phyloP scores from a whole-genome alignment of 2,329 filamentous ascomycete species.

The Claviceps pazoutovae region DNA sequence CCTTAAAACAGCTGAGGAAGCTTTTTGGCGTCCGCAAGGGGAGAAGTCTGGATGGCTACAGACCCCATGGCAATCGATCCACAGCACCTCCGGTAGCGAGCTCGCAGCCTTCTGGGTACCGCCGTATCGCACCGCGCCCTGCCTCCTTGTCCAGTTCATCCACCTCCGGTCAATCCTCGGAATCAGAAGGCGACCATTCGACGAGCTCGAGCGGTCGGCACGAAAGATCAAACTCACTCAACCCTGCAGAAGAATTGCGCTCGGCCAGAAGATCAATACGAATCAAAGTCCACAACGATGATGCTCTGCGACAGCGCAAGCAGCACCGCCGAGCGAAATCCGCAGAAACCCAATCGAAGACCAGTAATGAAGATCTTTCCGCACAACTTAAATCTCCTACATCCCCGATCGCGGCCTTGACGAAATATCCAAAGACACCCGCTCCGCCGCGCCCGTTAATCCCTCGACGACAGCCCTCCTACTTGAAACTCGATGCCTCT shows the following conservation, averaged over 20 bases:
- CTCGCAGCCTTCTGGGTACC: slow-evolving; percentile 14
- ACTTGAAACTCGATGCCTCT: slow-evolving; percentile 48
- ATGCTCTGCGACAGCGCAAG: slow-evolving; percentile 58
- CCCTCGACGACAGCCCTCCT: slow-evolving; percentile 78
- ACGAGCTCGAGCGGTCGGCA: slow-evolving; percentile 29
- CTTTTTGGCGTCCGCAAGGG: slow-evolving; percentile 38
- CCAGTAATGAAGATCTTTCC: slow-evolving; percentile 41
- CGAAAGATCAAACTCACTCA: slow-evolving; percentile 48
- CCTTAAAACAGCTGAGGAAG: slow-evolving; percentile 57
- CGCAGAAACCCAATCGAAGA: slow-evolving; percentile 28
- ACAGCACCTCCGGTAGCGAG: slow-evolving; percentile 1
- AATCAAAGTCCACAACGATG: slow-evolving; percentile 79
- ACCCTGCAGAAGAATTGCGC: slow-evolving; percentile 45
- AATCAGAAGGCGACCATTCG: slow-evolving; percentile 49
- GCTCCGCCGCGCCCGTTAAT: slow-evolving; percentile 82
- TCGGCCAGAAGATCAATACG: slow-evolving; percentile 69
- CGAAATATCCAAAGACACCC: slow-evolving; percentile 80
- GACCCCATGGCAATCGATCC: background rate
- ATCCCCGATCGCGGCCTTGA: slow-evolving; percentile 63
- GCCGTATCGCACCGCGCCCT: slow-evolving; percentile 14
- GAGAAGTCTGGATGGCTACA: slow-evolving; percentile 16
- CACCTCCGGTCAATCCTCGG: slow-evolving; percentile 55
- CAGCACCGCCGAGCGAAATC: slow-evolving; percentile 49
- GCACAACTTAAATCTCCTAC: slow-evolving; percentile 88
- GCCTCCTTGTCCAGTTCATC: slow-evolving; percentile 24